Evolutionary conservation across 495 filamentous ascomycete genomes (phyloP), one percentile per base, ranked within the genome.

Genomic region (Terfezia claveryi): DNA sequence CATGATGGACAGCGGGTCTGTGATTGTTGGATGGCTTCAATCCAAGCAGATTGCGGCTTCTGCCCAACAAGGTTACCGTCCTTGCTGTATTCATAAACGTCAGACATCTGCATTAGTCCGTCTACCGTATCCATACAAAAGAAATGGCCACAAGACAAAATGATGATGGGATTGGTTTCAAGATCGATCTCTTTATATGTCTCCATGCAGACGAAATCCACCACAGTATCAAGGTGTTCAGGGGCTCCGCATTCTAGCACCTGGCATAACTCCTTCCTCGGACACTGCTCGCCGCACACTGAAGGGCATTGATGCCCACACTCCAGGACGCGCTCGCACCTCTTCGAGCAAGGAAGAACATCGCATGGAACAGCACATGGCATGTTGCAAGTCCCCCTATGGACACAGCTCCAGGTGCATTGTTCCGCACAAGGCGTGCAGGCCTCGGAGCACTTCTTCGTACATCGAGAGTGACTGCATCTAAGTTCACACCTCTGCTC

Each of bases 281-380:
- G 82, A 58, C 81, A 88, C 0, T 53, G 52, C 58, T 87, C 82
- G 1, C 82, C 80, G 56, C 80, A 85, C 10, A 83, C 59, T 0
- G 75, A 78, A 2, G 83, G 83, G 60, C 78, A 81, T 66, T 70
- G 76, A 60, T 86, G 81, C 0, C 81, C 80, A 59, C 85, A 92
- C 0, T 17, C 23, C 1, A 89, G 67, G 0, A 52, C 23, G 37
- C 72, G 67, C 1, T 69, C 61, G 55, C 85, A 91, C 4, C 85
- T 72, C 49, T 71, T 58, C 0, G 76, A 78, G 58, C 85, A 93
- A 20, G 79, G 81, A 0, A 85, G 66, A 50, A 72, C 71, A 54
- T 83, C 74, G 58, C 75, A 76, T 0, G 78, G 76, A 11, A 77
- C 82, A 0, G 70, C 71, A 56, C 73, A 80, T 36, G 81, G 81